Evolutionary conservation across 805 yeast genomes (phyloP), one percentile per base, ranked within the genome.

Genomic region (Grigorovia yakushimaensis): DNA sequence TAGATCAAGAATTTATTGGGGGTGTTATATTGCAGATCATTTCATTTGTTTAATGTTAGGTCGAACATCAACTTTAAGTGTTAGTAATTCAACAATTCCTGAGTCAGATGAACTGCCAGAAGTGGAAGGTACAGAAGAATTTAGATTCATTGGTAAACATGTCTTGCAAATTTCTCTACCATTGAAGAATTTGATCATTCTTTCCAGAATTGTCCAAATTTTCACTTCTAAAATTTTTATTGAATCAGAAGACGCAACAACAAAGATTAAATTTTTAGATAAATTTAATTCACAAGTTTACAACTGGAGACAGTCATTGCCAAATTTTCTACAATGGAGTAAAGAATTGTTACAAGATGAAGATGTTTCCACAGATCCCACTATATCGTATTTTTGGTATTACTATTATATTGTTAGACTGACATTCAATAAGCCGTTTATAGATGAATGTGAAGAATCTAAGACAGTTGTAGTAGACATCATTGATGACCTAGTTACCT

Each of bases 1-100:
- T 47, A 68, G 83, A 49, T 72, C 79, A 44, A 65, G 86, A 49
- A 76, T 80, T 10, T 77, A 76, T 57, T 80, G 86, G 86, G 85
- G 85, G 3, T 73, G 80, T 44, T 80, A 74, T 58, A 65, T 79
- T 48, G 81, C 81, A 2, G 86, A 80, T 59, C 84, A 78, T 57
- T 76, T 79, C 54, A 76, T 79, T 35, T 74, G 82, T 56, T 62
- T 79, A 36, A 65, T 79, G 44, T 61, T 79, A 42, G 86, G 86
- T 3, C 63, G 84, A 45, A 82, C 83, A 0, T 73, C 81, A 0
- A 62, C 74, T 1, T 59, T 80, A 44, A 76, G 78, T 54, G 68
- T 75, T 44, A 69, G 74, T 41, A 81, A 80, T 52, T 77, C 84
- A 0, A 73, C 83, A 0, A 77, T 80, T 13, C 78, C 79, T 0